A percentile compares a stretch with the other conserved stretches of the same genome.
These are phyloP conservation scores for Combretum micranthum DNA, from an alignment of 345 rosid genomes.

Conservation along the genomic window DNA sequence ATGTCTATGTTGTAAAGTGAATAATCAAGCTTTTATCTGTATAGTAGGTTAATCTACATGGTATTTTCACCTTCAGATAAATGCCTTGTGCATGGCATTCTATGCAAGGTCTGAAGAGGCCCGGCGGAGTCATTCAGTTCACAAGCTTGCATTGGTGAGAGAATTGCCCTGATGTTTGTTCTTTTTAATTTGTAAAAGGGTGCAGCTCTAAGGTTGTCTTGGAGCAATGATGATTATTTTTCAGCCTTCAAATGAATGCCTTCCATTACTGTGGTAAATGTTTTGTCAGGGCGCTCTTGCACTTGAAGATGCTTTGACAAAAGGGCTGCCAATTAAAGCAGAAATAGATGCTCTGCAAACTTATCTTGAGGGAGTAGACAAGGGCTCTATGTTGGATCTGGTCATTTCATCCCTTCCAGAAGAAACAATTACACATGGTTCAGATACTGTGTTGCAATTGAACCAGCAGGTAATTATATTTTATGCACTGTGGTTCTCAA, in stretches of 20 bases:
- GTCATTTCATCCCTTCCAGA: slow-evolving; percentile 87
- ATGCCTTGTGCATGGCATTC: slow-evolving; percentile 89
- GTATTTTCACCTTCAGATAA: slow-evolving; percentile 44
- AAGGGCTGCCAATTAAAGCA: slow-evolving; percentile 79
- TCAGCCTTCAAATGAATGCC: slow-evolving; percentile 13
- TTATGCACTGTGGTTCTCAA: neutral
- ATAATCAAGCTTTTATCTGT: no score
- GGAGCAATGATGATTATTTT: neutral
- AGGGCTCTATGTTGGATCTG: slow-evolving; percentile 66
- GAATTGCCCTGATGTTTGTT: slow-evolving; percentile 1
- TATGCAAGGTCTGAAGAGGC: slow-evolving; percentile 94
- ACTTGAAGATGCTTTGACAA: slow-evolving; percentile 78
- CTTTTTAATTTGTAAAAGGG: neutral
- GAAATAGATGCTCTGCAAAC: slow-evolving; percentile 60
- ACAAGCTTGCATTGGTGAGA: slow-evolving; percentile 88
- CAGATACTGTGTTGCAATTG: slow-evolving; percentile 62
- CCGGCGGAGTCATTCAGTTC: slow-evolving; percentile 81
- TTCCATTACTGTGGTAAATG: slow-evolving; percentile 1
- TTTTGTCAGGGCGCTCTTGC: slow-evolving; percentile 73
- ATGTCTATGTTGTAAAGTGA: no score
- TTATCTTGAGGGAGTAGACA: slow-evolving; percentile 58
- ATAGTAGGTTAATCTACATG: neutral
- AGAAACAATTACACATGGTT: slow-evolving; percentile 65
- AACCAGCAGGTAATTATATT: slow-evolving; percentile 59
- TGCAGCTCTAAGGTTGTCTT: no score